phyloP scores from a whole-genome alignment of 306 rosid species.

The Quercus rubra region DNA sequence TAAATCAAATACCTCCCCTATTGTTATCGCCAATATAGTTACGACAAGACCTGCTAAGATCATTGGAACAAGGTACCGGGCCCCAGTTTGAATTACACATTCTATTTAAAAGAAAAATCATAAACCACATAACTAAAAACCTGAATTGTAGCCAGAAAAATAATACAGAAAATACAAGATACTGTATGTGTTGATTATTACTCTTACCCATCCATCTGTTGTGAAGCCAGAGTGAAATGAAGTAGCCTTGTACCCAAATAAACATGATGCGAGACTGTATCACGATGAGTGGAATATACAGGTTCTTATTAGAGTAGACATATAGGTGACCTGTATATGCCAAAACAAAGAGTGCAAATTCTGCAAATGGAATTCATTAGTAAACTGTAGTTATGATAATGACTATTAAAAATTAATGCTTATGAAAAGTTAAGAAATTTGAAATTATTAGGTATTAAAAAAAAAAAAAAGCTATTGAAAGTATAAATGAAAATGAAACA shows the following conservation, averaged over 20 bases:
- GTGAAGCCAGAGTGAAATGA: constrained; percentile 11
- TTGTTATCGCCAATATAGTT: too few relatives aligned
- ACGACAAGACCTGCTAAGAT: neutral
- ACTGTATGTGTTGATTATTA: neutral
- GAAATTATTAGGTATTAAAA: too few relatives aligned
- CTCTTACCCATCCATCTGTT: constrained; percentile 2
- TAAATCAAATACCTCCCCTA: too few relatives aligned
- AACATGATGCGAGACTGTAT: neutral
- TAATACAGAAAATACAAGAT: neutral
- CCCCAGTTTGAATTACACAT: constrained; percentile 20
- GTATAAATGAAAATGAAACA: too few relatives aligned
- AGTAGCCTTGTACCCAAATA: constrained; percentile 8
- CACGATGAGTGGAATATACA: neutral
- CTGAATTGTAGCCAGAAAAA: neutral
- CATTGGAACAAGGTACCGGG: constrained; percentile 11
- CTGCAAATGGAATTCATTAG: neutral
- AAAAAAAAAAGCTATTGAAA: too few relatives aligned
- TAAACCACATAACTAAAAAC: neutral
- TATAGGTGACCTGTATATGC: neutral
- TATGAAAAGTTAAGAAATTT: too few relatives aligned
- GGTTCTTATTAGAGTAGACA: neutral
- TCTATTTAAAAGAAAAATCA: constrained; percentile 8
- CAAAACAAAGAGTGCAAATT: neutral
- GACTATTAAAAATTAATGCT: too few relatives aligned
- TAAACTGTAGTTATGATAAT: neutral